Percentiles rank a stretch among this genome's conserved stretches.
phyloP scores from a whole-genome alignment of 306 rosid species.

The Alnus rubra region DNA sequence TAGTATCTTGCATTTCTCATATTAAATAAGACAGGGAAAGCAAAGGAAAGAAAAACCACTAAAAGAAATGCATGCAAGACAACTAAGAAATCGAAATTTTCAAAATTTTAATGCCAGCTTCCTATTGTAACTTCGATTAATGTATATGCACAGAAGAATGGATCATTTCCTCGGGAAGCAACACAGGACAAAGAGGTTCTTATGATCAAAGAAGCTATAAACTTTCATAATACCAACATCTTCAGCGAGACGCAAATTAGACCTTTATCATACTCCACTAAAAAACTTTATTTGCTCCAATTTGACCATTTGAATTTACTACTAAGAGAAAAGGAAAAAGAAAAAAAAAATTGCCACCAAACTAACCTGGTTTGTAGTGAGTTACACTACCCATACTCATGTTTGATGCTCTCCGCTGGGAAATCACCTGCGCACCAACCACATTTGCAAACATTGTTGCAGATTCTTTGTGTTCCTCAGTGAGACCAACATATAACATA shows the following conservation, averaged over 20 bases:
- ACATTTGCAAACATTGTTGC: constrained; percentile 91
- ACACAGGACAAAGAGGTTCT: not conserved
- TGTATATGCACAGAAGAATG: not conserved
- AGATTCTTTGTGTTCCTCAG: constrained; percentile 97
- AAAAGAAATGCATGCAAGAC: not conserved
- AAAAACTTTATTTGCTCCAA: constrained; percentile 11
- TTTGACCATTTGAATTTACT: constrained; percentile 19
- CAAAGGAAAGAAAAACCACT: not conserved
- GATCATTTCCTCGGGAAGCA: not conserved
- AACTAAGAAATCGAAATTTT: not conserved
- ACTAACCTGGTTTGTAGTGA: constrained; percentile 59
- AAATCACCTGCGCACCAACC: constrained; percentile 95
- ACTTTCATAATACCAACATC: not conserved
- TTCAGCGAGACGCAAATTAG: constrained; percentile 4
- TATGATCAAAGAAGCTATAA: not conserved
- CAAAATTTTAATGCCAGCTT: not conserved
- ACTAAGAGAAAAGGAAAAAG: constrained; percentile 13
- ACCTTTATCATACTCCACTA: constrained; percentile 17
- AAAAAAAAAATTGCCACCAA: constrained; percentile 14
- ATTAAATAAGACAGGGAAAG: not conserved
- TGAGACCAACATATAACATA: constrained; percentile 98
- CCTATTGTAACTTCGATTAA: not conserved
- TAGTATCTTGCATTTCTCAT: no score
- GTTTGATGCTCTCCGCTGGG: constrained; percentile 72
- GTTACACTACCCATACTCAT: constrained; percentile 37